Base-by-base conservation (phyloP, 179 eudicot genomes). In the Heliamphora pulchella region DNA sequence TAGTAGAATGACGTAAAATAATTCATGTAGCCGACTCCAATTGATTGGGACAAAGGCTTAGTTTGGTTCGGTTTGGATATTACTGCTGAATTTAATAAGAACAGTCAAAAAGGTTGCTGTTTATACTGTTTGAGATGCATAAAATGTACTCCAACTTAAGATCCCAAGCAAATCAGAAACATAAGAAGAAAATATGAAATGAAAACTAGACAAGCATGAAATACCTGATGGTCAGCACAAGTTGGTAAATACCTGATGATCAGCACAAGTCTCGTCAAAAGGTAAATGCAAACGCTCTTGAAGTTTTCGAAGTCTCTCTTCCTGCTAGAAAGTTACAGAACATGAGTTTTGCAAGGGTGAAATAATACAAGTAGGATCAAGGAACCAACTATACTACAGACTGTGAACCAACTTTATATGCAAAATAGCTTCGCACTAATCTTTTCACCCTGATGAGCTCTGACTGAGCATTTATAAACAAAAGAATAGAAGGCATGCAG, bases 261-360 rank as follows among this genome's bases (percentile, higher is more conserved):
- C 96, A 58, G 82, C 83, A 51, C 90, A 81, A 72, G 81, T 86
- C 86, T 91, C 96, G 54, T 93, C 98, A 77, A 89, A 96, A 78
- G 97, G 88, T 83, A 89, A 83, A 4, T 85, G 84, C 43, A 87
- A 63, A 41, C 98, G 88, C 66, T 90, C 91, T 83, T 85, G 88
- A 78, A 93, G 85, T 76, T 73, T 86, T 68, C 85, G 90, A 63
- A 90, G 87, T 78, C 96, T 88, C 83, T 86, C 82, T 79, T 92
- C 99, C 99, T 94, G 86, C 41, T 3, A 85, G 63, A 66, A 80
- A 71, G 62, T 50, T 5, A 79, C 48, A 43, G 17, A 63, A 74
- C 15, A 18, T 22, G 5, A 63, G 41, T 31, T 47, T 31, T 48
- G 71, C 11, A 55, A 69, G 51, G 71, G 9, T 53, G 68, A 69